Base-by-base conservation (phyloP, 495 filamentous ascomycete species). In the Tetracladium setigerum region DNA sequence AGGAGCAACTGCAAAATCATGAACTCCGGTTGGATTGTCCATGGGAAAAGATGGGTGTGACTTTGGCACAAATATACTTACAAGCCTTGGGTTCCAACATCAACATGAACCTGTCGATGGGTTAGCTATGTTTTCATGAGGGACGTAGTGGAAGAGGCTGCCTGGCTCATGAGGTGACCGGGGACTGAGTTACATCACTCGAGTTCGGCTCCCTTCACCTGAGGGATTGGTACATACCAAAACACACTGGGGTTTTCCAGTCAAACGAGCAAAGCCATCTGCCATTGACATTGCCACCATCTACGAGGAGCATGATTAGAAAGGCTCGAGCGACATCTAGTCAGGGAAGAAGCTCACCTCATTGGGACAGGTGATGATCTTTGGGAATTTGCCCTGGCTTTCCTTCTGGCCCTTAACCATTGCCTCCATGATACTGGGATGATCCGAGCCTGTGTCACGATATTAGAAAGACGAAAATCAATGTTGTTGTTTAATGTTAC, bases 251-350 rank as follows among this genome's bases (percentile, higher is more conserved):
- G 89, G 87, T 50, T 88, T 81, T 42, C 81, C 77, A 15, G 89
- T 95, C 6, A 90, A 65, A 38, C 90, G 87, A 3, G 91, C 91
- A 62, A 90, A 95, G 50, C 89, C 91, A 62, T 97, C 90, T 15
- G 91, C 91, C 85, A 95, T 95, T 40, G 90, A 95, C 51, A 97
- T 80, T 40, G 91, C 91, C 4, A 97, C 91, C 91, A 96, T 97
- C 86, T 95, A 24, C 19, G 44, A 62, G 58, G 18, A 14, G 18
- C 43, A 35, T n/a, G 43, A 30, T 22, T 30, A 7, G 17, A 27
- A 4, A 14, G 12, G 0, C 22, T 40, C 16, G 13, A 38, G 19
- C 18, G 1, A 17, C 36, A 30, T 18, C 31, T 7, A 38, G 8
- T 22, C 22, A 38, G 11, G 13, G 12, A 11, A 13, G 16, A 7